Evolutionary conservation across 1,139 yeast genomes (phyloP), one percentile per base, ranked within the genome.

Genomic region (Candida tunisiensis): DNA sequence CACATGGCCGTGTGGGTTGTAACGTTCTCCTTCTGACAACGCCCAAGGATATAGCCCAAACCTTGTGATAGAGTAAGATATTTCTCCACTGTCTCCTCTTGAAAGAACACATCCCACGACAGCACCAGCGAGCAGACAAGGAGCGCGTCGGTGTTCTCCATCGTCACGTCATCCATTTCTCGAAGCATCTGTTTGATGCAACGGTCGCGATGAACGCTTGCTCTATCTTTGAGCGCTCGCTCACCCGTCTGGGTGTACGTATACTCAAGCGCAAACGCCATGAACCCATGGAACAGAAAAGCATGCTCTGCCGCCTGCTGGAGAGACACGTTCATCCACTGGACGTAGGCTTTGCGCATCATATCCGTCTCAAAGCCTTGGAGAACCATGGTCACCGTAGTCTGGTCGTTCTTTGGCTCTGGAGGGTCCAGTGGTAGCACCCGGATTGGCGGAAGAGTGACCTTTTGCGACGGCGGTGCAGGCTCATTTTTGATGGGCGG

Each of bases 31-130:
- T 33, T 26, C 16, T 41, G 42, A 10, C 40, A 35, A 25, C 39
- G 37, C 28, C 47, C 47, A 23, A 47, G 33, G 6, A 47, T 47
- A 1, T 52, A 50, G 4, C 44, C 48, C 17, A 47, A 30, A 2
- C 52, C 51, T 26, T 44, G 40, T 10, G 48, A 37, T 24, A 47
- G 34, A 8, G 45, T 37, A 24, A 44, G 40, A 29, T 45, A 47
- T 8, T 42, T 30, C 32, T 38, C 36, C 24, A 45, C 31, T 20
- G 39, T 42, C 13, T 43, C 43, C 21, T 42, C 45, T 25, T 48
- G 51, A 23, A 44, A 34, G 26, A 48, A 44, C n/a, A 41, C 40
- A 26, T 45, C 51, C 53, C 52, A 48, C 3, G 48, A 42, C 11
- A 47, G 30, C 13, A 47, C 36, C 16, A 47, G 30, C n/a, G 49